phyloP scores from a whole-genome alignment of 805 yeast genomes.

The Lipomyces japonicus region DNA sequence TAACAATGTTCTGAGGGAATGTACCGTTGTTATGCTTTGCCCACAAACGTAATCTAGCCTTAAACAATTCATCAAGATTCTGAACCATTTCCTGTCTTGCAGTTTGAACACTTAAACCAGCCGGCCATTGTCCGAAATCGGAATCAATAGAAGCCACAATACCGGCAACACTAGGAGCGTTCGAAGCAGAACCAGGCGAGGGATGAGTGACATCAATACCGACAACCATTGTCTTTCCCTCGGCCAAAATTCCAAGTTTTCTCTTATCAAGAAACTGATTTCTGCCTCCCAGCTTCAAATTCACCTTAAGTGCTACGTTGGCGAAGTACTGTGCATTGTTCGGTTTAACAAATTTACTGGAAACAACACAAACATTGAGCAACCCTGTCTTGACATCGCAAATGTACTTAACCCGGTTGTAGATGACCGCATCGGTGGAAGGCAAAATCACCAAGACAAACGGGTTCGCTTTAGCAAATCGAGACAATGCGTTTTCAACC shows the following conservation, averaged over 20 bases:
- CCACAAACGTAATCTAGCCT: slow-evolving; percentile 31
- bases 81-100: slow-evolving; percentile 31
- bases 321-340: slow-evolving; percentile 36
- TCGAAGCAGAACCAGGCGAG: slow-evolving; percentile 26
- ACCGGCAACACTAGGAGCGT: slow-evolving; percentile 29
- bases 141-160: slow-evolving; percentile 30
- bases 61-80: slow-evolving; percentile 33
- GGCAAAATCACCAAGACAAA: neutral
- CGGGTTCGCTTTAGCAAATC: neutral
- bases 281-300: slow-evolving; percentile 37
- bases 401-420: neutral
- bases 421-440: neutral
- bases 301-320: slow-evolving; percentile 37
- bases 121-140: slow-evolving; percentile 34
- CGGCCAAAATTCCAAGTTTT: slow-evolving; percentile 26
- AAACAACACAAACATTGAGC: neutral
- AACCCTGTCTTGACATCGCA: neutral
- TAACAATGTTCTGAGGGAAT: slow-evolving; percentile 33
- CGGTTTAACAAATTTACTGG: slow-evolving; percentile 27
- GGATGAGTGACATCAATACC: slow-evolving; percentile 38
- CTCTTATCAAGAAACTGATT: slow-evolving; percentile 31
- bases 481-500: neutral
- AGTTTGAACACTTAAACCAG: slow-evolving; percentile 32
- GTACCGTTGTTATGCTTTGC: slow-evolving; percentile 25
- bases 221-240: slow-evolving; percentile 32